These are phyloP conservation scores for Pyricularia sp. DNA, from an alignment of 2,329 filamentous ascomycete genomes.

Conservation along the genomic window DNA sequence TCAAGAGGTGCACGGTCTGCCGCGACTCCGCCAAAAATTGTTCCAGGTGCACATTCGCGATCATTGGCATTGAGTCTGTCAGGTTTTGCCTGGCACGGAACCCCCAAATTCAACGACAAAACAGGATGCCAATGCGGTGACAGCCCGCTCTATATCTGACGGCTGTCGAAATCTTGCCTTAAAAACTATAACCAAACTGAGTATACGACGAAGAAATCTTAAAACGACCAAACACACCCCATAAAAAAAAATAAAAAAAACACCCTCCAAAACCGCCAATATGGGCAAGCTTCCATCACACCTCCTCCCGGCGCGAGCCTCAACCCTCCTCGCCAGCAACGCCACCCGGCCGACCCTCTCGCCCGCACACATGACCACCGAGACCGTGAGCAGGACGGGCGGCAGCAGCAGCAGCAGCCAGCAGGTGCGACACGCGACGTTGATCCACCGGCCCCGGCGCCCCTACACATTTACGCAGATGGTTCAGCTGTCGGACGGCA, in stretches of 20 bases:
- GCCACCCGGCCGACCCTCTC: constrained; percentile 11
- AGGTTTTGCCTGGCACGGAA: not conserved
- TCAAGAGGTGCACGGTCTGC: not conserved
- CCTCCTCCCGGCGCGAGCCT: constrained; percentile 16
- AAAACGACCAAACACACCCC: not conserved
- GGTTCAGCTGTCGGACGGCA: constrained; percentile 82
- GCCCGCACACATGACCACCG: constrained; percentile 8
- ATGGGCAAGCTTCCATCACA: constrained; percentile 16
- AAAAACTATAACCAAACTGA: too few species aligned
- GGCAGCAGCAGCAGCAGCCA: constrained; percentile 18
- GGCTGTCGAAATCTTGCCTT: not conserved
- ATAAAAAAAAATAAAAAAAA: not conserved
- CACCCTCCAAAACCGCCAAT: not conserved
- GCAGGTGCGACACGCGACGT: constrained; percentile 66
- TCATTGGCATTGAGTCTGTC: not conserved
- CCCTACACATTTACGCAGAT: constrained; percentile 98
- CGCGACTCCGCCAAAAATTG: not conserved
- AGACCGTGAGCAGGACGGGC: constrained; percentile 9
- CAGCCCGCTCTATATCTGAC: not conserved
- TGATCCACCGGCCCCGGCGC: constrained; percentile 75
- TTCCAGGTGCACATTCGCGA: not conserved
- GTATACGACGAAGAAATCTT: not conserved
- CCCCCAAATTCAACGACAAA: not conserved
- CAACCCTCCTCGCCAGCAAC: constrained; percentile 16
- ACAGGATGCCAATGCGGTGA: not conserved